Conservation (phyloP, 2,329 filamentous ascomycete species). For the Apiospora rasikravindrae region DNA sequence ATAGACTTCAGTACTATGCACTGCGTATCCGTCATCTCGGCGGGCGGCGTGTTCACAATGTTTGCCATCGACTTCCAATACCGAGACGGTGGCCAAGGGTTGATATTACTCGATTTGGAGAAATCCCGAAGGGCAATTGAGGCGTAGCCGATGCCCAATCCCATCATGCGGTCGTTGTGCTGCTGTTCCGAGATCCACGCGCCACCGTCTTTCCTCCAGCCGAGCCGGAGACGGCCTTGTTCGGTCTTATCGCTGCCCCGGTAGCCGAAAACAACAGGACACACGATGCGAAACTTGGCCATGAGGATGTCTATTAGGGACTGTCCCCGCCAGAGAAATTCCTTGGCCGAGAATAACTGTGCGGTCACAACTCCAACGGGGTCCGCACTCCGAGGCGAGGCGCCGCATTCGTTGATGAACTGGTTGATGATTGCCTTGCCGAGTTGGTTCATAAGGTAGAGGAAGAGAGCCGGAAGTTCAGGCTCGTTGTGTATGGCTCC, state of each 20-base stretch:
- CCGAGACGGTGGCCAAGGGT: slow-evolving; percentile 77
- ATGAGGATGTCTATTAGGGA: slow-evolving; percentile 83
- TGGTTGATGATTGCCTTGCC: slow-evolving; percentile 75
- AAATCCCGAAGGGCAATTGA: slow-evolving; percentile 85
- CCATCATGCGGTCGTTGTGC: slow-evolving; percentile 85
- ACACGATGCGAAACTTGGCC: slow-evolving; percentile 81
- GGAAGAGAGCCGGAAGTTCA: slow-evolving; percentile 66
- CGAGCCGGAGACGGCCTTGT: slow-evolving; percentile 69
- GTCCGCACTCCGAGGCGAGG: slow-evolving; percentile 71
- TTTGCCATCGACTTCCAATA: slow-evolving; percentile 83
- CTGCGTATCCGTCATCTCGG: slow-evolving; percentile 74
- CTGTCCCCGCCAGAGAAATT: slow-evolving; percentile 69
- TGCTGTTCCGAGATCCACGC: slow-evolving; percentile 69
- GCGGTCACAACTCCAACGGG: slow-evolving; percentile 79
- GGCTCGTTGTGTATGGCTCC: slow-evolving; percentile 57
- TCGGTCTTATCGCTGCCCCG: slow-evolving; percentile 76
- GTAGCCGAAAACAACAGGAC: slow-evolving; percentile 86
- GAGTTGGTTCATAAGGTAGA: slow-evolving; percentile 80
- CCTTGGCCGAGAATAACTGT: slow-evolving; percentile 72
- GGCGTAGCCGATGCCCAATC: slow-evolving; percentile 83
- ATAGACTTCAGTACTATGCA: slow-evolving; percentile 73
- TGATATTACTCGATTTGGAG: slow-evolving; percentile 67
- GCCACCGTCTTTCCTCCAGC: slow-evolving; percentile 70
- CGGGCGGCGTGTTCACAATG: slow-evolving; percentile 75
- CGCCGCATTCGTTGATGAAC: slow-evolving; percentile 69